phyloP scores from a whole-genome alignment of 164 flowering plant species.

The Dillenia turbinata region DNA sequence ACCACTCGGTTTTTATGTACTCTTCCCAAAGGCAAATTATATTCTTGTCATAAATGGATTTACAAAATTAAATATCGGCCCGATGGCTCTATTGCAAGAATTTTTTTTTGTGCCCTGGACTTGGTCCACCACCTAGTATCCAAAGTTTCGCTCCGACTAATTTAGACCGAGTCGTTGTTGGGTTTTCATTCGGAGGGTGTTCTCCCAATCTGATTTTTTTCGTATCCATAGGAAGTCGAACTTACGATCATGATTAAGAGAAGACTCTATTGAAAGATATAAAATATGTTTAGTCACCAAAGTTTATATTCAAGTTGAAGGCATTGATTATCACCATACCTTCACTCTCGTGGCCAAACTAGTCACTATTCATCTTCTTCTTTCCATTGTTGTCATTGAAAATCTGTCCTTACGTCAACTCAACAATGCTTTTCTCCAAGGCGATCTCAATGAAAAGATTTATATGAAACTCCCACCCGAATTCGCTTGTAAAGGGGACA shows the following conservation, averaged over 20 bases:
- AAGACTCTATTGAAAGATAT: not conserved
- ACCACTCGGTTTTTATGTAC: too few relatives aligned
- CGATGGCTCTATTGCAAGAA: conserved; percentile 6
- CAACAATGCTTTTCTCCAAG: not conserved
- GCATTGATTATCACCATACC: not conserved
- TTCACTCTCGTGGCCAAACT: not conserved
- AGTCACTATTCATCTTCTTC: not conserved
- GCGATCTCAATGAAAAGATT: not conserved
- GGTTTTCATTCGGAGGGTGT: too few relatives aligned
- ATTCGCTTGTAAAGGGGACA: not conserved
- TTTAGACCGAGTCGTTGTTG: too few relatives aligned
- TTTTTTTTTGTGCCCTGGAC: too few relatives aligned
- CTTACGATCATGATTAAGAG: too few relatives aligned
- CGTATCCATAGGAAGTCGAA: too few relatives aligned
- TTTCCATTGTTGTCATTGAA: not conserved
- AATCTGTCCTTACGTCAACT: not conserved
- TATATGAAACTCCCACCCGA: not conserved
- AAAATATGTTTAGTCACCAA: not conserved
- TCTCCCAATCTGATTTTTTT: too few relatives aligned
- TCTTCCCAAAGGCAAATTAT: not conserved
- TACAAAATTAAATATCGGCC: conserved; percentile 2
- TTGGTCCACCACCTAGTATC: too few relatives aligned
- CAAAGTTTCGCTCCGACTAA: too few relatives aligned
- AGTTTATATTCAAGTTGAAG: not conserved
- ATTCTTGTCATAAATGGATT: not conserved